Base-by-base conservation (phyloP, 2,329 filamentous ascomycete genomes). In the Neospermospora avenae region DNA sequence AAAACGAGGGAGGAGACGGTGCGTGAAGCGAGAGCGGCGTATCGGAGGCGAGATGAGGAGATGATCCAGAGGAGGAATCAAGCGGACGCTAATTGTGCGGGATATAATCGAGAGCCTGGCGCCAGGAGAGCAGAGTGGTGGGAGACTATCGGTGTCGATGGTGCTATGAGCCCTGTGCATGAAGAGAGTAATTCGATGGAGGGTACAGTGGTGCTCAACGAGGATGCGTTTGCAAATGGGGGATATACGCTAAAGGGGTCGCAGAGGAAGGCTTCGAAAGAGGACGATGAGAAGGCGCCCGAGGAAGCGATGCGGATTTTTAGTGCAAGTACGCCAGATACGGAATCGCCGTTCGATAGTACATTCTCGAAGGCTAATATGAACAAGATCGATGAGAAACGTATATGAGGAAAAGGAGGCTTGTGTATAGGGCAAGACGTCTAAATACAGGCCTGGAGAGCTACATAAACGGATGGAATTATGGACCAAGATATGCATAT, bases 1-100 rank as follows among this genome's bases (percentile, higher is more conserved):
- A 76, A 78, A 42, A 81, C 79, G 7, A 73, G 79, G 53, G 81
- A 83, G 61, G 81, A 84, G 66, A 78, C 82, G 77, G 74, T 77
- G 11, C 73, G 80, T 46, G 81, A 84, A 59, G 78, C 79, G 2
- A 72, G 76, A 59, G 72, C 76, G 18, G 81, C 82, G 10, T 76
- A 80, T 59, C 69, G 72, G 59, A 73, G 83, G 46, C 73, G 82
- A 34, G 77, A 81, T 6, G 74, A 76, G 60, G 83, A 84, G 67
- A 67, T 76, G 28, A 73, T 71, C 4, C 73, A 69, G 41, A 75
- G 62, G 69, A 75, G 68, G 66, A 57, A 24, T 10, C n/a, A 46
- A 51, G 55, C 58, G 59, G 52, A 54, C 4, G 46, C 31, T 4
- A 49, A 16, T 6, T 25, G 31, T 18, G 44, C 35, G 4, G 68